phyloP scores from a whole-genome alignment of 371 early-diverging fungal genomes.

The Actinomortierella wolfii region DNA sequence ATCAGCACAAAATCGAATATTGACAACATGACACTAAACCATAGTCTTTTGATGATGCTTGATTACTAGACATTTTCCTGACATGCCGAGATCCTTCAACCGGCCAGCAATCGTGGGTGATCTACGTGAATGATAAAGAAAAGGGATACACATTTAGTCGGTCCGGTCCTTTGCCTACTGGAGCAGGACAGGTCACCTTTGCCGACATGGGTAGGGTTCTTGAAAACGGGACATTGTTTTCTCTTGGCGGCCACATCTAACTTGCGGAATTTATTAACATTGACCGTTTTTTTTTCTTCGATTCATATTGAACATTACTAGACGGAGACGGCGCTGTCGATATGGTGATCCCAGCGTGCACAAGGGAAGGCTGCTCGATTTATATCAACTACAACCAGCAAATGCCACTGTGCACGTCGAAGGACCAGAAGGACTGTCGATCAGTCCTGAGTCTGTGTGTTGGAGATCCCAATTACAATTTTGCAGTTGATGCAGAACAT shows the following conservation, averaged over 20 bases:
- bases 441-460: constrained; percentile 70
- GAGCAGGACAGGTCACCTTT: constrained; percentile 83
- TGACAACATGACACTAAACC: not conserved
- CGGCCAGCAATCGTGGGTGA: constrained; percentile 61
- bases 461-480: constrained; percentile 72
- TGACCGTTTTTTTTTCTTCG: not conserved
- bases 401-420: constrained; percentile 72
- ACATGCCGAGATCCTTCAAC: constrained; percentile 62
- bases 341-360: constrained; percentile 78
- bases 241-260: constrained; percentile 2
- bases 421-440: constrained; percentile 62
- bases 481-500: constrained; percentile 55
- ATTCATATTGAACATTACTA: constrained; percentile 11
- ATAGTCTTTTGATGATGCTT: not conserved
- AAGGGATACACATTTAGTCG: constrained; percentile 65
- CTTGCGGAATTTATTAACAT: not conserved
- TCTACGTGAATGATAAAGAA: constrained; percentile 75
- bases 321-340: constrained; percentile 92
- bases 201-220: constrained; percentile 72
- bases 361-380: constrained; percentile 59
- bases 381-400: constrained; percentile 86
- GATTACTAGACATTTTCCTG: constrained; percentile 84
- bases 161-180: constrained; percentile 64
- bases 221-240: constrained; percentile 5
- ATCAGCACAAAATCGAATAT: not conserved